A percentile compares a stretch with the other conserved stretches of the same genome.
Conservation (phyloP, 805 yeast species). For the Hanseniaspora thailandica region DNA sequence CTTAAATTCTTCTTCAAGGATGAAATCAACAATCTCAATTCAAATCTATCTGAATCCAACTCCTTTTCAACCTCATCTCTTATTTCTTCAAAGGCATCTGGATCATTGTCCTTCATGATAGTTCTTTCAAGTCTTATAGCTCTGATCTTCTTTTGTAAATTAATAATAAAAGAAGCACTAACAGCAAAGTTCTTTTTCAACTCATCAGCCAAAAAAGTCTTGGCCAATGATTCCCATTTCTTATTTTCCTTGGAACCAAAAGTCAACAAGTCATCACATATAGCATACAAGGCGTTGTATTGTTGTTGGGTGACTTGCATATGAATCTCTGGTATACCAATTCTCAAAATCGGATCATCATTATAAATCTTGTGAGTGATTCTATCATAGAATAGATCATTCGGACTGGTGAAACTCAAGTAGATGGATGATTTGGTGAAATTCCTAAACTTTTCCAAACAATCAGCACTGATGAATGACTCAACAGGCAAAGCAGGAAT, state of each 20-base stretch:
- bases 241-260: slow-evolving; percentile 30
- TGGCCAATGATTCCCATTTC: slow-evolving; percentile 38
- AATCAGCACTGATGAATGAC: slow-evolving; percentile 26
- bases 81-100: slow-evolving; percentile 28
- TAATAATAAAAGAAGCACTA: slow-evolving; percentile 39
- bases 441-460: slow-evolving; percentile 38
- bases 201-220: slow-evolving; percentile 45
- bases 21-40: slow-evolving; percentile 34
- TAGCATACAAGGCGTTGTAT: slow-evolving; percentile 42
- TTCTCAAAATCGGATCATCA: slow-evolving; percentile 25
- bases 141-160: slow-evolving; percentile 34
- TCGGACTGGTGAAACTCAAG: slow-evolving; percentile 39
- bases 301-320: slow-evolving; percentile 47
- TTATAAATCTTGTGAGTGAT: slow-evolving; percentile 21
- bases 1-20: slow-evolving; percentile 32
- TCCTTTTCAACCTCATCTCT: slow-evolving; percentile 30
- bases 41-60: slow-evolving; percentile 29
- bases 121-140: slow-evolving; percentile 35
- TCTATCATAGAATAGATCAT: slow-evolving; percentile 36
- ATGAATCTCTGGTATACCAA: slow-evolving; percentile 38
- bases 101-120: slow-evolving; percentile 31
- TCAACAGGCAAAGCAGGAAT: slow-evolving; percentile 61
- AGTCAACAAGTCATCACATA: slow-evolving; percentile 35
- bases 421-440: slow-evolving; percentile 45
- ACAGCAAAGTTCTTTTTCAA: slow-evolving; percentile 29